A percentile compares a stretch with the other conserved stretches of the same genome.
Evolutionary conservation across 2,329 filamentous ascomycete species (phyloP).

Genomic region (Didymella glomerata): DNA sequence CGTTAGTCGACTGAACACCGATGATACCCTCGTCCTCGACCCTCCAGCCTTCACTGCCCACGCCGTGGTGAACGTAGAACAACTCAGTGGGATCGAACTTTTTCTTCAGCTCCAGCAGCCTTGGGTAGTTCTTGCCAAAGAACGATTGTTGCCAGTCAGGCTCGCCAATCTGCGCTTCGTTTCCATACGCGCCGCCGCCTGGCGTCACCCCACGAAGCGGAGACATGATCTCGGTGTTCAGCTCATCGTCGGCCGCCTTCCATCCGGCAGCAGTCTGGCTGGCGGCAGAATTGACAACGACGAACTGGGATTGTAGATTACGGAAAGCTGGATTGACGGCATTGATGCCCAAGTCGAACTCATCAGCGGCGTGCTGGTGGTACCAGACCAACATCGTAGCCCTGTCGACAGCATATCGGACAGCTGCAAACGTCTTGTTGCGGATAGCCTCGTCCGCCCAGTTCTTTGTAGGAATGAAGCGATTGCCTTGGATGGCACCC

Average conservation of each 20-base stretch:
- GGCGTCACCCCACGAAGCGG: slow-evolving; percentile 38
- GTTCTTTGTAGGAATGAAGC: slow-evolving; percentile 48
- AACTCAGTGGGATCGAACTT: slow-evolving; percentile 43
- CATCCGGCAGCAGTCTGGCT: slow-evolving; percentile 37
- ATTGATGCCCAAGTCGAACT: slow-evolving; percentile 31
- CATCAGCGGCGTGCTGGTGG: slow-evolving; percentile 38
- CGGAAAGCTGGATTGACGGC: slow-evolving; percentile 46
- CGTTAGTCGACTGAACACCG: slow-evolving; percentile 44
- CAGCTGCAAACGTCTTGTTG: slow-evolving; percentile 37
- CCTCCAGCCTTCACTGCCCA: slow-evolving; percentile 44
- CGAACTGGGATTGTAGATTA: slow-evolving; percentile 35
- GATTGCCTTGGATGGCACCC: slow-evolving; percentile 43
- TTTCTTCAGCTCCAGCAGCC: slow-evolving; percentile 40
- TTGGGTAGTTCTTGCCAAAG: slow-evolving; percentile 49
- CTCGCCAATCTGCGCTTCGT: slow-evolving; percentile 54
- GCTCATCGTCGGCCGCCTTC: slow-evolving; percentile 26
- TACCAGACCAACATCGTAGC: slow-evolving; percentile 34
- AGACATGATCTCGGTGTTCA: slow-evolving; percentile 35
- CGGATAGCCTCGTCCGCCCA: slow-evolving; percentile 40
- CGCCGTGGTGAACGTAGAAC: slow-evolving; percentile 46
- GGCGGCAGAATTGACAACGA: slow-evolving; percentile 31
- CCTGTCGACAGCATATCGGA: slow-evolving; percentile 36
- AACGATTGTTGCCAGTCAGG: slow-evolving; percentile 52
- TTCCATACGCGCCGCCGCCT: slow-evolving; percentile 48
- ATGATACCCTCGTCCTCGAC: slow-evolving; percentile 40